These are phyloP conservation scores for Pleurotus cornucopiae DNA, from an alignment of 768 basidiomycete genomes.

Conservation along the genomic window DNA sequence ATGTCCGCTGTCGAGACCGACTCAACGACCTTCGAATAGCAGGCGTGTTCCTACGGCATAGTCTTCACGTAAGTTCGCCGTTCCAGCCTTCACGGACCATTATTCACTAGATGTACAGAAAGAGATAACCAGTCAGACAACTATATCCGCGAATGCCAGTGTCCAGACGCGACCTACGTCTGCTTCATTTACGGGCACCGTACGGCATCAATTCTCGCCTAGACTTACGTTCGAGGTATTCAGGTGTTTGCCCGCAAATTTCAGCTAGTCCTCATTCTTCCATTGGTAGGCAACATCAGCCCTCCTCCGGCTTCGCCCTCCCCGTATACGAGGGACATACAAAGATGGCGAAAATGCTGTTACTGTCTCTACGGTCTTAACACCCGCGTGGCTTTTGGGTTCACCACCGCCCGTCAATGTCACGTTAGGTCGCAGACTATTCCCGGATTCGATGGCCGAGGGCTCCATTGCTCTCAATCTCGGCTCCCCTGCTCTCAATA, in stretches of 20 bases:
- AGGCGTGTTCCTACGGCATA: conserved; percentile 37
- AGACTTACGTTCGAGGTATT: conserved; percentile 46
- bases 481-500: conserved; percentile 31
- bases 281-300: conserved; percentile 32
- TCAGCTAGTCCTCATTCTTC: conserved; percentile 9
- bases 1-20: conserved; percentile 26
- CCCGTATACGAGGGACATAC: conserved; percentile 29
- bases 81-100: too few relatives aligned
- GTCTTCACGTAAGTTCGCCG: conserved; percentile 31
- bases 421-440: conserved; percentile 47
- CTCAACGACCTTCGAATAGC: conserved; percentile 30
- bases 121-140: conserved; percentile 41
- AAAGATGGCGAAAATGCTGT: conserved; percentile 43
- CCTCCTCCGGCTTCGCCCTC: conserved; percentile 22
- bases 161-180: conserved; percentile 8
- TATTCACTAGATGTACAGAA: conserved; percentile 29
- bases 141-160: conserved; percentile 17
- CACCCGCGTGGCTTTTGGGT: conserved; percentile 25
- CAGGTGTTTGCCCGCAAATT: conserved; percentile 11
- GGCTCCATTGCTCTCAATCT: conserved; percentile 40
- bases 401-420: conserved; percentile 38
- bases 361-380: conserved; percentile 30
- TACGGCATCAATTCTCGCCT: conserved; percentile 76
- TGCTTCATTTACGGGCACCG: conserved; percentile 50
- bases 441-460: conserved; percentile 39